Evolutionary conservation across 148 eudicot species (phyloP).

Genomic region (Amaranthus palmeri): DNA sequence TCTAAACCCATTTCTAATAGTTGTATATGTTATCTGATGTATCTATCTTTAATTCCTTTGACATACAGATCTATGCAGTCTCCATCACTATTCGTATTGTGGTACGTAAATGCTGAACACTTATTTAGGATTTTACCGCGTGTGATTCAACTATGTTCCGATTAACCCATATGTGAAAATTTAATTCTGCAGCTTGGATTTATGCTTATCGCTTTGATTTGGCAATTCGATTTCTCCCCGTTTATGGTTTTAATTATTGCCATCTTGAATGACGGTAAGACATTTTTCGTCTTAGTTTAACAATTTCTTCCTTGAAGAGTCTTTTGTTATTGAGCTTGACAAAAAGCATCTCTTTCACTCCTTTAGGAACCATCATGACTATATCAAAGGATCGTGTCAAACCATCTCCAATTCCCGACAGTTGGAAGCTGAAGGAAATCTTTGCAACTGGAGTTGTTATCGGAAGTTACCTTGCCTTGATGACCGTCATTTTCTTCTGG

Average conservation of each 20-base stretch:
- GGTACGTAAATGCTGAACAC: slow-evolving; percentile 44
- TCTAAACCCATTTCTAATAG: neutral
- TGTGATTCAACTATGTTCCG: neutral
- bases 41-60: neutral
- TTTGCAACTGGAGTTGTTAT: slow-evolving; percentile 89
- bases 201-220: slow-evolving; percentile 89
- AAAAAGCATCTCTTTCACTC: neutral
- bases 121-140: neutral
- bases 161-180: neutral
- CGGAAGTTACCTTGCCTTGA: slow-evolving; percentile 81
- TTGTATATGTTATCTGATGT: neutral
- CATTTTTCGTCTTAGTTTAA: neutral
- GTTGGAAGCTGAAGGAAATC: slow-evolving; percentile 94
- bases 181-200: slow-evolving; percentile 65
- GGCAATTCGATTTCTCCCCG: slow-evolving; percentile 94
- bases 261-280: slow-evolving; percentile 85
- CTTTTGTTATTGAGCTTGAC: neutral
- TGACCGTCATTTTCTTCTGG: slow-evolving; percentile 96
- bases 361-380: slow-evolving; percentile 88
- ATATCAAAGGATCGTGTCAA: slow-evolving; percentile 94
- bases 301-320: neutral
- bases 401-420: slow-evolving; percentile 92
- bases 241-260: slow-evolving; percentile 99
- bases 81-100: slow-evolving; percentile 99
- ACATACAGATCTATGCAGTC: slow-evolving; percentile 85